Percentiles rank a stretch among this genome's conserved stretches.
phyloP scores from a whole-genome alignment of 352 stramenopile genomes.

The Globisporangium echinulatum region DNA sequence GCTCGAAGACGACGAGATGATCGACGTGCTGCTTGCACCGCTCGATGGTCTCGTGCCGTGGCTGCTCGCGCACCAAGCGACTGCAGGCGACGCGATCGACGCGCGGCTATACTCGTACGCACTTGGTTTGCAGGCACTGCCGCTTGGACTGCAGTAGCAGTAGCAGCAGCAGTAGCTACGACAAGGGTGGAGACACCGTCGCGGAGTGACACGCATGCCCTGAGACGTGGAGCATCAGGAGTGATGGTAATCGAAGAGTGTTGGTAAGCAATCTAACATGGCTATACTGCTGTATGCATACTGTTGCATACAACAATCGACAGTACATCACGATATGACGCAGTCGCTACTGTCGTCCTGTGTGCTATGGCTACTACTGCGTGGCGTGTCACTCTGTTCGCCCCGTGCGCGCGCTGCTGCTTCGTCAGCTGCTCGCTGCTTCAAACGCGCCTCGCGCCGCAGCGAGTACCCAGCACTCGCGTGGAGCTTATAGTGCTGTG shows the following conservation, averaged over 20 bases:
- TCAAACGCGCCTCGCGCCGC: conserved; percentile 54
- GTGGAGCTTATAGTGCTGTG: conserved; percentile 69
- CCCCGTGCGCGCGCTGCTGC: conserved; percentile 24
- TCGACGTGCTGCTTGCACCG: conserved; percentile 52
- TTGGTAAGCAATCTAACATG: too few relatives aligned
- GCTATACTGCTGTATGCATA: too few relatives aligned
- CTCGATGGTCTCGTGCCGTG: conserved; percentile 60
- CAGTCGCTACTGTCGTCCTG: too few relatives aligned
- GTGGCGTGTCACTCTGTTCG: not conserved
- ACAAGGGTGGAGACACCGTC: too few relatives aligned
- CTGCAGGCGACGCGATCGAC: conserved; percentile 1
- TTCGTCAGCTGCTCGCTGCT: conserved; percentile 37
- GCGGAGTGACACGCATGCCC: too few relatives aligned
- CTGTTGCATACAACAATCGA: too few relatives aligned
- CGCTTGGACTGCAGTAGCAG: not conserved
- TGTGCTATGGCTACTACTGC: too few relatives aligned
- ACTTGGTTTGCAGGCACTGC: conserved; percentile 2
- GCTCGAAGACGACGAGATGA: conserved; percentile 67
- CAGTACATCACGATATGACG: too few relatives aligned
- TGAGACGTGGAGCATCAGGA: too few relatives aligned
- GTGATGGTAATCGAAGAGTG: too few relatives aligned
- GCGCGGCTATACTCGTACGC: not conserved
- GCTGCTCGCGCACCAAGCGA: conserved; percentile 16
- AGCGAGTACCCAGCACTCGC: conserved; percentile 66
- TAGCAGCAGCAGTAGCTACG: not conserved